These are phyloP conservation scores for Lactarius akahatsu DNA, from an alignment of 768 basidiomycete genomes.

Conservation along the genomic window DNA sequence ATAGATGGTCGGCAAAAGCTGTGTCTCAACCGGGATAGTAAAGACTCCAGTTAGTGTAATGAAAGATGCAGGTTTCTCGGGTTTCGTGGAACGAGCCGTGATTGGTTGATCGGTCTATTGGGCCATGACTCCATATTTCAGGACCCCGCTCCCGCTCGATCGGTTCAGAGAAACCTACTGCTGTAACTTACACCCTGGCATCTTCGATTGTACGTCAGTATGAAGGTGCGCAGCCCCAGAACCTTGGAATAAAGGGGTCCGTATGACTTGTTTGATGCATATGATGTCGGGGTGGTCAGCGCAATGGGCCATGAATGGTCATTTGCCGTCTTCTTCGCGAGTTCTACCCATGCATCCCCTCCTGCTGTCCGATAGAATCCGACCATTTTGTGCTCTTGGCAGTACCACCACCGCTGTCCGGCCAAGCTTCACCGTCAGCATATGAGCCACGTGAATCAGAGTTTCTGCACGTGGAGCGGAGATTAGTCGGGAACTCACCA, in stretches of 20 bases:
- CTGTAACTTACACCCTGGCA: slow-evolving; percentile 54
- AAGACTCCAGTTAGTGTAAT: background rate
- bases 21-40: slow-evolving; percentile 54
- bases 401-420: background rate
- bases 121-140: slow-evolving; percentile 38
- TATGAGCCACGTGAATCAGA: background rate
- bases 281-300: slow-evolving; percentile 39
- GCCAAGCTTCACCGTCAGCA: too few relatives aligned
- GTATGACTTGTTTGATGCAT: slow-evolving; percentile 44
- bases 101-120: slow-evolving; percentile 44
- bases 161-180: slow-evolving; percentile 37
- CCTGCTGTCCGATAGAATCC: slow-evolving; percentile 60
- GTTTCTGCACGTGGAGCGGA: background rate
- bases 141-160: slow-evolving; percentile 9
- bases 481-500: slow-evolving; percentile 41
- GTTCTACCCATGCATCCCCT: slow-evolving; percentile 52
- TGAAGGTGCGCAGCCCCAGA: slow-evolving; percentile 60
- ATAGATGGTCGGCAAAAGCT: slow-evolving; percentile 55
- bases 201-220: slow-evolving; percentile 59
- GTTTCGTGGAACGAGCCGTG: slow-evolving; percentile 61
- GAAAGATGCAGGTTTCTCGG: slow-evolving; percentile 38
- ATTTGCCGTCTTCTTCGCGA: slow-evolving; percentile 49
- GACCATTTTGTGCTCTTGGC: slow-evolving; percentile 32
- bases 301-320: slow-evolving; percentile 55
- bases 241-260: slow-evolving; percentile 49